Evolutionary conservation across 2,329 filamentous ascomycete genomes (phyloP), one percentile per base, ranked within the genome.

Genomic region (Periglandula ipomoeae): DNA sequence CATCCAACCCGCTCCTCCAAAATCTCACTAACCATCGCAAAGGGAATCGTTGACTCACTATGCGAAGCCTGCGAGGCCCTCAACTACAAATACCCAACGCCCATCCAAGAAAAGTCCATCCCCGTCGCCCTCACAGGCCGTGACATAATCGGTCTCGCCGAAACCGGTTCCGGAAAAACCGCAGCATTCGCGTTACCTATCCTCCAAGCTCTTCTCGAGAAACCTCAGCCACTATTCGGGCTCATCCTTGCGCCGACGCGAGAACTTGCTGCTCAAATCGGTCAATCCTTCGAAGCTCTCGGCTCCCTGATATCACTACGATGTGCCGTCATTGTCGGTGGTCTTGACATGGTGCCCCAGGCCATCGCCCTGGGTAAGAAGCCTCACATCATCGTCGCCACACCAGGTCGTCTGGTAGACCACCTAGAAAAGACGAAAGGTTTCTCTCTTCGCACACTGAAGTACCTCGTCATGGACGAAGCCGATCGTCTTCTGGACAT

Each of bases 361-460:
- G 70, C 86, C 1, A 94, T 98, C 54, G 86, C 90, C 0, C 78
- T 98, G 0, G 89, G 87, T n/a, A 96, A 95, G 75, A 91, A 91
- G 59, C 93, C 93, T 7, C 93, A 98, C 61, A 84, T 98, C 22
- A 74, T 97, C 20, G 90, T 97, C 35, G 91, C 91, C 0, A 96
- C 91, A 0, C 91, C 91, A 0, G 91, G 90, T 46, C 81, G 91
- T 49, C 71, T 96, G 20, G 74, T 96, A 4, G 93, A 97, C 60
- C 93, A 98, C 59, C 72, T 97, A 8, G 89, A 97, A 64, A 95
- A 95, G 68, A 98, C 93, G 2, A 96, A 95, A 66, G 91, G 93
- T 10, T 97, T 98, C 68, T 90, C 85, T 2, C 71, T 97, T 44
- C 79, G 85, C 26, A 76, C 78, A 4, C 72, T 96, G 34, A 90